Base-by-base conservation (phyloP, 352 stramenopile species). In the Blastocystis sp. region DNA sequence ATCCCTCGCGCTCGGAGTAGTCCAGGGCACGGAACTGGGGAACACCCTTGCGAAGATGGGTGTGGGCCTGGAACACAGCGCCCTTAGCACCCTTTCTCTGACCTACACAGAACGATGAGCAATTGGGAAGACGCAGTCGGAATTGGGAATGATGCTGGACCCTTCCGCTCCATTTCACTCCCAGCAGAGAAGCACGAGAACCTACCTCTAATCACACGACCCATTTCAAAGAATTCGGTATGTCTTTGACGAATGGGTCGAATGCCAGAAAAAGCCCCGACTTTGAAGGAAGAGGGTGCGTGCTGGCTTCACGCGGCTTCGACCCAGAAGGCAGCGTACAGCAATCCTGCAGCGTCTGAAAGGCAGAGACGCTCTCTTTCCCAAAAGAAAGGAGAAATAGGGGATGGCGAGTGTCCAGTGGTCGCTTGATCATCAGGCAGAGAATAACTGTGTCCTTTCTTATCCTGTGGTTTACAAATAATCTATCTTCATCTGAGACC, bases 181-280 rank as follows among this genome's bases (percentile, higher is more conserved):
- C 48, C 48, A 57, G 48, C 6, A 17, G 6, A 57, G 6, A 57
- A 7, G 48, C 6, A 71, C 64, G 38, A 71, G 21, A 40, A 24
- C 64, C 45, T 45, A 71, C 64, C 64, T 71, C 64, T 40, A 71
- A 71, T 71, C 17, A 71, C 64, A 71, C 64, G 64, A 71, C 64
- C 64, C 64, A 71, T 71, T 24, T 71, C 34, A 45, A 71, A 42
- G 38, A n/a, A 21, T 4, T 24, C 38, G 64, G 64, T 71, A 71
- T 71, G 64, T 71, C 64, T 71, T 40, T 71, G 64, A 71, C n/a
- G 64, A 71, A 11, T 40, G 21, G 7, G 62, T 21, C 64, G 3
- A 42, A 14, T 40, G 1, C 14, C 24, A 71, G 3, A 52, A 40
- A 71, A 9, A 21, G 17, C 1, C 11, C 19, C 19, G 64, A 40